Evolutionary conservation across 495 filamentous ascomycete species (phyloP).

Genomic region (Tuber calosporum): DNA sequence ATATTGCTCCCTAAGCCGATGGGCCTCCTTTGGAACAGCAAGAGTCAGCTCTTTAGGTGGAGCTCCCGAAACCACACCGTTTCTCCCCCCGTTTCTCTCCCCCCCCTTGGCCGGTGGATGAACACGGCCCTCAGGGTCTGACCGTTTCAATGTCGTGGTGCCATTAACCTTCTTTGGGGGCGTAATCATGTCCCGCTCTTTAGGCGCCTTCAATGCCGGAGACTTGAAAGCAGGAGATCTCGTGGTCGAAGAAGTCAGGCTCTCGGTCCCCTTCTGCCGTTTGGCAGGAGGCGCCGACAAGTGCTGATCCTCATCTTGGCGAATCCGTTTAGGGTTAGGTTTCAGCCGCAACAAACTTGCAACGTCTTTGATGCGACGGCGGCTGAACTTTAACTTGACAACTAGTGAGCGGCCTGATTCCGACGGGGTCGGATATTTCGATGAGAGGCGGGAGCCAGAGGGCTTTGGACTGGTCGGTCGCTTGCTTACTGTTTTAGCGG

Average conservation of each 20-base stretch:
- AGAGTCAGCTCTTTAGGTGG: constrained; percentile 18
- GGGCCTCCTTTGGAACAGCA: constrained; percentile 19
- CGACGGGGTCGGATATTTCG: constrained; percentile 29
- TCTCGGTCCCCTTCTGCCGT: constrained; percentile 30
- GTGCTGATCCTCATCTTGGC: constrained; percentile 35
- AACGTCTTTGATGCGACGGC: constrained; percentile 29
- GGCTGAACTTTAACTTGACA: constrained; percentile 37
- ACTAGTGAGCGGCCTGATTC: constrained; percentile 24
- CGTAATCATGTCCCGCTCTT: constrained; percentile 31
- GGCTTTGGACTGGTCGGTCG: constrained; percentile 37
- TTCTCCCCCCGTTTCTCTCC: constrained; percentile 35
- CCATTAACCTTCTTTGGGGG: constrained; percentile 41
- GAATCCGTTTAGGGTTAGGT: constrained; percentile 35
- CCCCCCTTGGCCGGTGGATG: constrained; percentile 34
- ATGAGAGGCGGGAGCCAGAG: constrained; percentile 30
- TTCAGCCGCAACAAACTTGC: constrained; percentile 28
- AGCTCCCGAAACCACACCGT: constrained; percentile 1
- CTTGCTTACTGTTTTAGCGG: constrained; percentile 37
- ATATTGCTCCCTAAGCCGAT: constrained; percentile 28
- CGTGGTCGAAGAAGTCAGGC: constrained; percentile 12
- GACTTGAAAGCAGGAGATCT: constrained; percentile 39
- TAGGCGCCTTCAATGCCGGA: constrained; percentile 34
- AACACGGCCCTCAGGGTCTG: constrained; percentile 28
- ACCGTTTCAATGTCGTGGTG: constrained; percentile 28
- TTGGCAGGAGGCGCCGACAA: constrained; percentile 35